Percentiles rank a stretch among this genome's conserved stretches.
phyloP scores from a whole-genome alignment of 306 rosid genomes.

The Vachellia pachyceras region DNA sequence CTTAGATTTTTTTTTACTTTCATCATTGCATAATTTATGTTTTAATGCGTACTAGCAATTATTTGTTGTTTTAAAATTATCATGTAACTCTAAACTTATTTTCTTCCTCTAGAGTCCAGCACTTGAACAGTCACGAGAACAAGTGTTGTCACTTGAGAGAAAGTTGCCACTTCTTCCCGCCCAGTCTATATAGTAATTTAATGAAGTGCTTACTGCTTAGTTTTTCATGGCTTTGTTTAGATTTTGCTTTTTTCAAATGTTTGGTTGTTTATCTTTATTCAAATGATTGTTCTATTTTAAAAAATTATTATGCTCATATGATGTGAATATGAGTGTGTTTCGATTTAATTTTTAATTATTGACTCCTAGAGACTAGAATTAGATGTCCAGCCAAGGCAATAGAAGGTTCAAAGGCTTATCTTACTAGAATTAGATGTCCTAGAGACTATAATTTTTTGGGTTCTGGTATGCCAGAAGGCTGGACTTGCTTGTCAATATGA shows the following conservation, averaged over 20 bases:
- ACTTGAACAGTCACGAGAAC: conserved; percentile 68
- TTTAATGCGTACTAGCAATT: conserved; percentile 17
- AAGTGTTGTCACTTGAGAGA: conserved; percentile 73
- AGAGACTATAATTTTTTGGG: not conserved
- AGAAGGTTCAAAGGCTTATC: too few relatives aligned
- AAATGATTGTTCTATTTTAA: conserved; percentile 11
- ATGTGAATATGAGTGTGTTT: not conserved
- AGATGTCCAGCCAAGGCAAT: too few relatives aligned
- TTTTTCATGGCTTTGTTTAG: not conserved
- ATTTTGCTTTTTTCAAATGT: not conserved
- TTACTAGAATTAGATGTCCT: too few relatives aligned
- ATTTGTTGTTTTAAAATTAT: conserved; percentile 32
- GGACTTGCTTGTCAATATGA: not conserved
- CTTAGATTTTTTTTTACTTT: conserved; percentile 23
- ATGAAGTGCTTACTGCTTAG: conserved; percentile 14
- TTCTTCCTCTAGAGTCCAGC: conserved; percentile 64
- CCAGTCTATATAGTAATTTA: conserved; percentile 1
- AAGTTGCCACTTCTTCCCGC: conserved; percentile 58
- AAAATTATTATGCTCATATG: not conserved
- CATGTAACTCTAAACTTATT: conserved; percentile 28
- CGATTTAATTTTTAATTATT: not conserved
- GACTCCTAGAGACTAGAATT: not conserved
- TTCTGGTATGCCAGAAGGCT: not conserved
- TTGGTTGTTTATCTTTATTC: not conserved
- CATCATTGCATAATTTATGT: conserved; percentile 5